These are phyloP conservation scores for Lactarius pseudohatsudake DNA, from an alignment of 768 basidiomycete genomes.

Conservation along the genomic window DNA sequence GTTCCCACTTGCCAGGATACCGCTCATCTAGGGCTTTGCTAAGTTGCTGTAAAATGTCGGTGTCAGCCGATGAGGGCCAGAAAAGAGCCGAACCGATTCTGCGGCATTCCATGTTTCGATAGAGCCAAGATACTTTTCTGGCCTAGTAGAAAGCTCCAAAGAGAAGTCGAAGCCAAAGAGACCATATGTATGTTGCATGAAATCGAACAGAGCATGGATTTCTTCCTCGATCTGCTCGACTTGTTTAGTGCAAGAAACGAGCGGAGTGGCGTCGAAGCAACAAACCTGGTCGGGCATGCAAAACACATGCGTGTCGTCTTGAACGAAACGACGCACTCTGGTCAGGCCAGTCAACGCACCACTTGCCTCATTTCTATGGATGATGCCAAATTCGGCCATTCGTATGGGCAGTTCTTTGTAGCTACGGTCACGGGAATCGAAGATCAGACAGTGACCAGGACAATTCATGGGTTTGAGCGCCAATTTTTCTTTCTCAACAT, in stretches of 20 bases:
- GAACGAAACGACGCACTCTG: constrained; percentile 90
- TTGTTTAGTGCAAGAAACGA: background rate
- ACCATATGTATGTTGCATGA: constrained; percentile 92
- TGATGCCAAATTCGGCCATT: constrained; percentile 97
- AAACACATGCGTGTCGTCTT: constrained; percentile 99
- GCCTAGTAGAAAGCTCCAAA: constrained; percentile 93
- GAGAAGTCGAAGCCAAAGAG: constrained; percentile 93
- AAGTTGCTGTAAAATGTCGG: constrained; percentile 60
- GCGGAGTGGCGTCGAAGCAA: background rate
- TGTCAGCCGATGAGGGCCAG: background rate
- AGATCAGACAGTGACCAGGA: constrained; percentile 94
- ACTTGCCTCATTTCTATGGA: constrained; percentile 95
- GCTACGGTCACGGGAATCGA: constrained; percentile 88
- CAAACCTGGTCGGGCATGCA: constrained; percentile 88
- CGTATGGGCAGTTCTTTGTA: constrained; percentile 96
- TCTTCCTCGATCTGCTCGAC: constrained; percentile 73
- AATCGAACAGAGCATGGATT: constrained; percentile 85
- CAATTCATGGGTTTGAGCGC: constrained; percentile 99
- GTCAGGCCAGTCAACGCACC: constrained; percentile 93
- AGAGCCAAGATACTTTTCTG: constrained; percentile 88
- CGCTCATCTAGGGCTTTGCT: constrained; percentile 78
- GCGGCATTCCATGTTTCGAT: constrained; percentile 90
- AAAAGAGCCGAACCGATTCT: constrained; percentile 57
- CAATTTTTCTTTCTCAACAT: constrained; percentile 95
- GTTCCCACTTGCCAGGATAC: constrained; percentile 85